phyloP scores from a whole-genome alignment of 2,329 filamentous ascomycete genomes.

The Fusarium heterosporum region DNA sequence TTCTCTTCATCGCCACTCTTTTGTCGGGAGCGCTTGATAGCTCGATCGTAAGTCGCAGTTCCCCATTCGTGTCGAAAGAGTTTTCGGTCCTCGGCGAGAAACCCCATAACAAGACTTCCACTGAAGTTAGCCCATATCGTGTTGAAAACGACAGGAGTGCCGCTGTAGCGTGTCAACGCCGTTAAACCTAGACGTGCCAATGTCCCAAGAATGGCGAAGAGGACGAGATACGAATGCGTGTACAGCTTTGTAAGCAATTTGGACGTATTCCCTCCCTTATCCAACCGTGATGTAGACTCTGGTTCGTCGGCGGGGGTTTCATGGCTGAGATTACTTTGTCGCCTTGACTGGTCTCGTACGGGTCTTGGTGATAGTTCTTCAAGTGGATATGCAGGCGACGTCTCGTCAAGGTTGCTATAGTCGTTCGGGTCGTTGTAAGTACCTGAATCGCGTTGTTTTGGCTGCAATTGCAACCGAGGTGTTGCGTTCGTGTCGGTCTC shows the following conservation, averaged over 20 bases:
- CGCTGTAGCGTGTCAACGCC: conserved; percentile 82
- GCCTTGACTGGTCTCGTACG: conserved; percentile 10
- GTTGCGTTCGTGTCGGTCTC: neutral
- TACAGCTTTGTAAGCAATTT: conserved; percentile 70
- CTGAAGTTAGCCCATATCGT: conserved; percentile 90
- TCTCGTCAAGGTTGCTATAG: conserved; percentile 59
- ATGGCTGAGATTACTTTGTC: conserved; percentile 17
- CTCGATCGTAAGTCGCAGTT: conserved; percentile 54
- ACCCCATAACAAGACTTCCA: conserved; percentile 86
- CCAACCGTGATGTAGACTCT: conserved; percentile 25
- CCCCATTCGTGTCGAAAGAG: conserved; percentile 79
- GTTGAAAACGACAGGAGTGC: conserved; percentile 77
- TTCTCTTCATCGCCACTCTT: conserved; percentile 54
- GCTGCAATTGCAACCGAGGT: neutral
- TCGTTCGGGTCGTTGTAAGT: conserved; percentile 46
- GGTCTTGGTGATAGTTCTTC: conserved; percentile 6
- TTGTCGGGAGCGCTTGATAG: conserved; percentile 49
- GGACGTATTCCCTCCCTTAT: conserved; percentile 54
- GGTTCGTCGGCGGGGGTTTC: neutral
- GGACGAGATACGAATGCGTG: conserved; percentile 82
- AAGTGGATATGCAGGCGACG: conserved; percentile 34
- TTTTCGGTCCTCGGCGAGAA: conserved; percentile 81
- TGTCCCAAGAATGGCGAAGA: conserved; percentile 88
- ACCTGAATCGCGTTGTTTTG: conserved; percentile 21
- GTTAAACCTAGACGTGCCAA: conserved; percentile 84